Evolutionary conservation across 2,329 filamentous ascomycete genomes (phyloP), one percentile per base, ranked within the genome.

Genomic region (Bipolaris bicolor): DNA sequence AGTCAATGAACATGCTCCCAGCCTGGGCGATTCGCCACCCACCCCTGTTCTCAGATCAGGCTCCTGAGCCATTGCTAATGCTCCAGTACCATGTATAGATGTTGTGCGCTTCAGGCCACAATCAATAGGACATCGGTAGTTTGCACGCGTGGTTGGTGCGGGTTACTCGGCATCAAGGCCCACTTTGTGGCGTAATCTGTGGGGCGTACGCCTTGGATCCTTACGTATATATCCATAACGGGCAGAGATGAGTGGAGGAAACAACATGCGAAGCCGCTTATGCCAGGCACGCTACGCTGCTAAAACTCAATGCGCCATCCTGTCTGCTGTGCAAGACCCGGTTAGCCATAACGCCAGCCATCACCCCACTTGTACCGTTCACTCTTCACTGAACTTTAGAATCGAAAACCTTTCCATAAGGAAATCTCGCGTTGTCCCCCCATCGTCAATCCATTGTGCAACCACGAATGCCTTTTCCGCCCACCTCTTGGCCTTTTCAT

Each of bases 381-480:
- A 16, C 39, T 45, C 11, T 36, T 50, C 45, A 37, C 45, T 41
- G 26, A 60, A 54, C 22, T 50, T 46, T 34, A 60, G 11, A 9
- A 29, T 48, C 24, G 79, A 80, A 58, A 82, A 83, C 73, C 82
- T 83, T 63, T 75, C 74, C 68, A 79, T 64, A 26, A 76, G 58
- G 43, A 69, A 41, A 36, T 61, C 57, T 45, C 67, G 62, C 47
- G 75, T 52, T 44, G 50, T 49, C 3, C 73, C 76, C 18, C 71
- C 81, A 61, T 90, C 88, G 3, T 80, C 77, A 41, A 84, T 79
- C 64, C 83, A 83, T 45, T 83, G 81, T 1, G 88, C 87, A 48
- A 92, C 68, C 11, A 81, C 82, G 51, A 91, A 79, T 4, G 89
- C 86, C 65, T 84, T 83, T 6, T 83, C 79, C 1, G 85, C 84